These are phyloP conservation scores for Corymbia citriodora DNA, from an alignment of 441 rosid genomes.

Conservation along the genomic window DNA sequence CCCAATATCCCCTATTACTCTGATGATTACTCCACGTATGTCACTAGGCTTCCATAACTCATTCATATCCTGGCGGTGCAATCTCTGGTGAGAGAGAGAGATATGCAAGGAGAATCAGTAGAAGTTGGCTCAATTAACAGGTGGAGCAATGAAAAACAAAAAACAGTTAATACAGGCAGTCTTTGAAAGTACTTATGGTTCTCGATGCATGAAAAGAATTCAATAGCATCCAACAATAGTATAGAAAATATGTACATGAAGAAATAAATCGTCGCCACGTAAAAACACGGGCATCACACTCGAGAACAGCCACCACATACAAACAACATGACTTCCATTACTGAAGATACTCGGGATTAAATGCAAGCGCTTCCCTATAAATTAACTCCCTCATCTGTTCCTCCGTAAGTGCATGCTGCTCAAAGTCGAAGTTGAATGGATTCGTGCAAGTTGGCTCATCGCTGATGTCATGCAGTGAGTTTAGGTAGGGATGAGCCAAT, in stretches of 20 bases:
- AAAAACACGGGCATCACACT: slow-evolving; percentile 13
- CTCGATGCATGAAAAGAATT: background rate
- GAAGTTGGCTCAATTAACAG: slow-evolving; percentile 4
- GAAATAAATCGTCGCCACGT: slow-evolving; percentile 13
- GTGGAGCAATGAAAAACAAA: background rate
- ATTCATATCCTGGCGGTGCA: background rate
- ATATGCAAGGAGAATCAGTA: background rate
- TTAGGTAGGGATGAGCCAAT: slow-evolving; percentile 77
- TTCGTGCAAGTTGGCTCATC: slow-evolving; percentile 70
- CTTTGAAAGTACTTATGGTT: slow-evolving; percentile 8
- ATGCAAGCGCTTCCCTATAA: slow-evolving; percentile 71
- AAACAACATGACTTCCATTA: background rate
- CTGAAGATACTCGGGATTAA: slow-evolving; percentile 62
- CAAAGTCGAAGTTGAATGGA: slow-evolving; percentile 65
- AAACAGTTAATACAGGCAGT: slow-evolving; percentile 19
- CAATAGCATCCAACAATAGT: slow-evolving; percentile 20
- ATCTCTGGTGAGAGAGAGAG: background rate
- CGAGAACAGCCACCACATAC: slow-evolving; percentile 8
- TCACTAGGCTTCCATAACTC: background rate
- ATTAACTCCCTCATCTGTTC: slow-evolving; percentile 82
- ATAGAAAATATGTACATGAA: slow-evolving; percentile 36
- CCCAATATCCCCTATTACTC: background rate
- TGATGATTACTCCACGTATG: background rate
- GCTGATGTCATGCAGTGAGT: slow-evolving; percentile 45
- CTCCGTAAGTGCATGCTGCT: slow-evolving; percentile 52